phyloP scores from a whole-genome alignment of 2,329 filamentous ascomycete genomes.

The Fusarium keratoplasticum region DNA sequence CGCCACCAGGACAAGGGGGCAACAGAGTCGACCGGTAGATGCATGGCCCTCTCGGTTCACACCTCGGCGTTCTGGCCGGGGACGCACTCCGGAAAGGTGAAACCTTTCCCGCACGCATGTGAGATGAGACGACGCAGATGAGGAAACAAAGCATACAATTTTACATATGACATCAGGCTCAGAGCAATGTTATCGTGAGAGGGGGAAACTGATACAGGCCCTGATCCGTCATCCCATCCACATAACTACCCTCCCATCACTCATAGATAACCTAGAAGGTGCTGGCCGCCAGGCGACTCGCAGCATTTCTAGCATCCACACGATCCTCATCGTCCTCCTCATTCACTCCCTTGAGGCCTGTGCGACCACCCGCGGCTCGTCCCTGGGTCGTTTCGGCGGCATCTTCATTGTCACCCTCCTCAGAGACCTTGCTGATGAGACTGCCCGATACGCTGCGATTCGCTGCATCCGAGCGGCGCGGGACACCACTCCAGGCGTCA shows the following conservation, averaged over 20 bases:
- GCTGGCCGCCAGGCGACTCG: conserved; percentile 91
- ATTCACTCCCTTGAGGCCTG: conserved; percentile 67
- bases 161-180: conserved; percentile 40
- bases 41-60: conserved; percentile 15
- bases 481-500: conserved; percentile 97
- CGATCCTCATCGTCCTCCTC: conserved; percentile 94
- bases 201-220: conserved; percentile 34
- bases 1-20: conserved; percentile 12
- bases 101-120: conserved; percentile 12
- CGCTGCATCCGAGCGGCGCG: conserved; percentile 82
- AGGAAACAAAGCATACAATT: conserved; percentile 28
- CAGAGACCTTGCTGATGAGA: conserved; percentile 72
- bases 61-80: conserved; percentile 32
- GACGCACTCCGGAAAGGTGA: background rate
- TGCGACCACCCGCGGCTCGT: conserved; percentile 53
- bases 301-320: conserved; percentile 94
- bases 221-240: conserved; percentile 32
- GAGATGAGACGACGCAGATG: background rate
- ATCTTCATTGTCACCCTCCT: conserved; percentile 68
- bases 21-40: conserved; percentile 15
- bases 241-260: conserved; percentile 26
- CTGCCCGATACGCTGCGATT: conserved; percentile 82
- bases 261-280: conserved; percentile 73
- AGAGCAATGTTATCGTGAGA: conserved; percentile 42
- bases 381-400: conserved; percentile 52